These are phyloP conservation scores for Exophiala calicioides DNA, from an alignment of 2,329 filamentous ascomycete genomes.

Conservation along the genomic window DNA sequence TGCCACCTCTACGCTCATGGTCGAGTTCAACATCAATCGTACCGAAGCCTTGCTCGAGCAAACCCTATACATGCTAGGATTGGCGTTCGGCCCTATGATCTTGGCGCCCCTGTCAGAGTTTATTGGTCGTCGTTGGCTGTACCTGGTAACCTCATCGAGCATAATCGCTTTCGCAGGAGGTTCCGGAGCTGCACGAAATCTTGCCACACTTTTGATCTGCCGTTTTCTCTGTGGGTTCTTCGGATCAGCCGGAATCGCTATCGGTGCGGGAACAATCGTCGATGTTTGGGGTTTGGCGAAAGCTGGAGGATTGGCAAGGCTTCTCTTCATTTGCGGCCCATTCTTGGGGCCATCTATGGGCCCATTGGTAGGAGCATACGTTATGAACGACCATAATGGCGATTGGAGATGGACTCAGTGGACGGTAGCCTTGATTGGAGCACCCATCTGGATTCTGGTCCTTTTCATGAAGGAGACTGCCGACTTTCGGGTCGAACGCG, in stretches of 20 bases:
- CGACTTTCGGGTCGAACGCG: constrained; percentile 67
- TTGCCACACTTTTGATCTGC: constrained; percentile 69
- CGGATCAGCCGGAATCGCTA: constrained; percentile 66
- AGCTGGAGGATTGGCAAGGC: constrained; percentile 59
- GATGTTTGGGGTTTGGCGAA: constrained; percentile 55
- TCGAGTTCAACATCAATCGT: constrained; percentile 19
- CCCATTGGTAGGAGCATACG: no score
- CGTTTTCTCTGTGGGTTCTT: constrained; percentile 76
- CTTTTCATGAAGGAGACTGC: constrained; percentile 64
- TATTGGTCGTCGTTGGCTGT: constrained; percentile 36
- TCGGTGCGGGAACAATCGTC: constrained; percentile 69
- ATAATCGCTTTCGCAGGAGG: constrained; percentile 39
- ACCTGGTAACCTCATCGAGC: constrained; percentile 36
- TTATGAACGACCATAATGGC: constrained; percentile 52
- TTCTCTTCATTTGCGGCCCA: no score
- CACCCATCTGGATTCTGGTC: constrained; percentile 61
- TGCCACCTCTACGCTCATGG: constrained; percentile 57
- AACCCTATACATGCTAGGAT: constrained; percentile 39
- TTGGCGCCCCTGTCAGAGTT: constrained; percentile 39
- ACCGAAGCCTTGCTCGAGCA: constrained; percentile 34
- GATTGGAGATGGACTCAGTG: constrained; percentile 76
- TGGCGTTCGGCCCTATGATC: constrained; percentile 40
- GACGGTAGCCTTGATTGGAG: constrained; percentile 63
- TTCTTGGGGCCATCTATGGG: no score
- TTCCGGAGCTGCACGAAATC: constrained; percentile 55